phyloP scores from a whole-genome alignment of 2,329 filamentous ascomycete species.

The Anthostomella pinea region DNA sequence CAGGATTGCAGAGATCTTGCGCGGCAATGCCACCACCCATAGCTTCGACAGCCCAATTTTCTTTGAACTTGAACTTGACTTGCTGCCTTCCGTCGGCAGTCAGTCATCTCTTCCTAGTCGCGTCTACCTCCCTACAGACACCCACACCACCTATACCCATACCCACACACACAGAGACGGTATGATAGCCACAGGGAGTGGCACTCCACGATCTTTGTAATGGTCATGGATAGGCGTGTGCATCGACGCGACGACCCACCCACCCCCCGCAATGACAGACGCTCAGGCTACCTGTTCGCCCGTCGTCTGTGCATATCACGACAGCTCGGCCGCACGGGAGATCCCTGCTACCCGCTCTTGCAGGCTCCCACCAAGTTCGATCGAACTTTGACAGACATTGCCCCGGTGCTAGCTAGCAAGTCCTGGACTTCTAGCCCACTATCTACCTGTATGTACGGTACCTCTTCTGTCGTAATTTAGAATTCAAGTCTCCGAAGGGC shows the following conservation, averaged over 20 bases:
- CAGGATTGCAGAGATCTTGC: too few relatives aligned
- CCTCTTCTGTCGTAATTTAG: too few relatives aligned
- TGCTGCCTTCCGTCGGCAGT: constrained; percentile 27
- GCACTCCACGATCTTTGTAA: constrained; percentile 32
- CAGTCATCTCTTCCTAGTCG: constrained; percentile 14
- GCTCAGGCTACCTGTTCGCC: constrained; percentile 25
- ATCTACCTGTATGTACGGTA: too few relatives aligned
- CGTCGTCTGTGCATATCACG: constrained; percentile 31
- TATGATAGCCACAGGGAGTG: constrained; percentile 29
- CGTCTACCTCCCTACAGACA: constrained; percentile 11
- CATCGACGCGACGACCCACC: constrained; percentile 20
- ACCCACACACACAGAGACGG: constrained; percentile 5
- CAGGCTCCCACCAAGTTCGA: constrained; percentile 27
- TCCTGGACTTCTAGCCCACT: too few relatives aligned
- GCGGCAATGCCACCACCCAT: constrained; percentile 22
- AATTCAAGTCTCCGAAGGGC: background rate
- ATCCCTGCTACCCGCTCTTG: constrained; percentile 43
- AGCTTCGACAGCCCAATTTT: constrained; percentile 3
- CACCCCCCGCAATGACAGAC: constrained; percentile 8
- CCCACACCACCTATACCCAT: too few relatives aligned
- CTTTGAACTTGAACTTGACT: constrained; percentile 3
- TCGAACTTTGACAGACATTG: background rate
- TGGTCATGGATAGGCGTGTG: too few relatives aligned
- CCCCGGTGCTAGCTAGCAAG: constrained; percentile 5
- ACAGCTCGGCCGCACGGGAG: constrained; percentile 32